Evolutionary conservation across 1,284 basidiomycete genomes (phyloP).

Genomic region (Ustilago trichophora): DNA sequence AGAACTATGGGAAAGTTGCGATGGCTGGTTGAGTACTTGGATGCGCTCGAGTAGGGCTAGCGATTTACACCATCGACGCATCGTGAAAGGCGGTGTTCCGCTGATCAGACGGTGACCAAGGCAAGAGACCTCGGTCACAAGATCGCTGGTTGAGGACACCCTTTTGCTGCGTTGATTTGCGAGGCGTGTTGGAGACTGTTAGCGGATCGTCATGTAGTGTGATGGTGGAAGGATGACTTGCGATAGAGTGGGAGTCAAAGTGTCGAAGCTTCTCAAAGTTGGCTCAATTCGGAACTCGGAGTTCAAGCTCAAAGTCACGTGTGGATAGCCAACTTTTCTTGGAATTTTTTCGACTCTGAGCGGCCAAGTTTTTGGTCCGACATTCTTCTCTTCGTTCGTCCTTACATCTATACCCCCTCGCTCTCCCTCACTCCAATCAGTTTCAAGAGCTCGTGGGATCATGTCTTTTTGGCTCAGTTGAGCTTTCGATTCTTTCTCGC

Average conservation of each 20-base stretch:
- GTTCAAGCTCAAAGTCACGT: conserved; percentile 19
- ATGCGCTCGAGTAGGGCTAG: conserved; percentile 5
- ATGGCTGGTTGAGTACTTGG: too few relatives aligned
- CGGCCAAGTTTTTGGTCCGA: conserved; percentile 7
- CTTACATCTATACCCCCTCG: too few relatives aligned
- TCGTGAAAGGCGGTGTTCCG: not conserved
- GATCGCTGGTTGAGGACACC: too few relatives aligned
- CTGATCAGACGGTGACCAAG: not conserved
- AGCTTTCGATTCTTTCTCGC: not conserved
- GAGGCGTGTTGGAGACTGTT: too few relatives aligned
- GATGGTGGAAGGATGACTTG: not conserved
- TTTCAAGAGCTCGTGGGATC: not conserved
- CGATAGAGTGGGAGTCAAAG: too few relatives aligned
- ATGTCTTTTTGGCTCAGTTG: not conserved
- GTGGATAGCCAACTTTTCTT: too few relatives aligned
- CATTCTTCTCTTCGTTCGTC: too few relatives aligned
- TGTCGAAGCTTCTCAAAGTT: not conserved
- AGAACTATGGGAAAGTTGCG: too few relatives aligned
- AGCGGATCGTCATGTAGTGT: not conserved
- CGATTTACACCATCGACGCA: conserved; percentile 13
- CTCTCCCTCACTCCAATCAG: too few relatives aligned
- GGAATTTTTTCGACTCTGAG: too few relatives aligned
- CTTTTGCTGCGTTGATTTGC: too few relatives aligned
- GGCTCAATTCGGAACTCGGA: conserved; percentile 17
- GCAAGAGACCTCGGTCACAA: not conserved